Evolutionary conservation across 2,329 filamentous ascomycete species (phyloP).

Genomic region (Fusarium tricinctum): DNA sequence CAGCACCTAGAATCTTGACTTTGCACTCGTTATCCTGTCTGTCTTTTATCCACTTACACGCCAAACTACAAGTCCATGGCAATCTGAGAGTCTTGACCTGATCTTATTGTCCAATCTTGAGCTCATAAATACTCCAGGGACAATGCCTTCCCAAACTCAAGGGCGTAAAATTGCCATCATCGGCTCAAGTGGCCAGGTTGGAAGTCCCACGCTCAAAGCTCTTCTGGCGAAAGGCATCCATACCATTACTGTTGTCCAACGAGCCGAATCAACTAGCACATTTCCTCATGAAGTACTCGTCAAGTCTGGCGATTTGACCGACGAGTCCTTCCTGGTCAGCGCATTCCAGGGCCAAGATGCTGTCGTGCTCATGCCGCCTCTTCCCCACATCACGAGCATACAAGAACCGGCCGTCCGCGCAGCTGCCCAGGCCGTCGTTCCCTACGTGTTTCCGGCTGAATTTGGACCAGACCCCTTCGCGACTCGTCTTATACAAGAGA

Average conservation of each 20-base stretch:
- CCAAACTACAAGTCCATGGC: background rate
- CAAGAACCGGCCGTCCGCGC: slow-evolving; percentile 33
- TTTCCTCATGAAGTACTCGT: slow-evolving; percentile 9
- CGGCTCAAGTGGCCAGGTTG: slow-evolving; percentile 20
- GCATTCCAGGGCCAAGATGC: slow-evolving; percentile 21
- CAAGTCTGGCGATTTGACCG: slow-evolving; percentile 15
- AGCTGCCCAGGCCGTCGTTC: slow-evolving; percentile 4
- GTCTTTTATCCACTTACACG: background rate
- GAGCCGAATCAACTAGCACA: slow-evolving; percentile 13
- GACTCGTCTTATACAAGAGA: slow-evolving; percentile 10
- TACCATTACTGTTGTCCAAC: slow-evolving; percentile 25
- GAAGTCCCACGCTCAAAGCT: background rate
- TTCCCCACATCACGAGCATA: slow-evolving; percentile 21
- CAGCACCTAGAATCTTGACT: background rate
- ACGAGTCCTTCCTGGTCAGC: slow-evolving; percentile 18
- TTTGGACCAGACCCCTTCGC: slow-evolving; percentile 32
- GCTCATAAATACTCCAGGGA: background rate
- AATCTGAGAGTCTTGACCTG: background rate
- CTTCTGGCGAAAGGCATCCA: slow-evolving; percentile 19
- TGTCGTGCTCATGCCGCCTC: slow-evolving; percentile 25
- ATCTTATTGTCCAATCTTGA: background rate
- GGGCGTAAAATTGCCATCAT: slow-evolving; percentile 26
- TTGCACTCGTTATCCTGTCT: background rate
- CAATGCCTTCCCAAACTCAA: slow-evolving; percentile 10
- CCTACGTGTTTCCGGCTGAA: slow-evolving; percentile 20